Evolutionary conservation across 768 basidiomycete species (phyloP).

Genomic region (Hysterangium stoloniferum): DNA sequence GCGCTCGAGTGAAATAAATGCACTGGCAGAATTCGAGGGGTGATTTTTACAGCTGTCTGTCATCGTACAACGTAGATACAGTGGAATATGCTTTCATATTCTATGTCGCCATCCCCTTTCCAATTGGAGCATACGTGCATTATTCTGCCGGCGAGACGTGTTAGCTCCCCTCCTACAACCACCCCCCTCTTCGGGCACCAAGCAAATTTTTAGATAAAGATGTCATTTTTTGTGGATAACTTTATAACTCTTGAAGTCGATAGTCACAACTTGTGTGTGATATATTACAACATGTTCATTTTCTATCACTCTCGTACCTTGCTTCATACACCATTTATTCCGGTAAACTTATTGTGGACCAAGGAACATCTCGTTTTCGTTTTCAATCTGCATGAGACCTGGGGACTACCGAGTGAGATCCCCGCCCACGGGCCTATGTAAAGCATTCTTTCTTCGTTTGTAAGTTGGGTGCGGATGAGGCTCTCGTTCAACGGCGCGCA

Average conservation of each 20-base stretch:
- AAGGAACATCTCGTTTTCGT: slow-evolving; percentile 74
- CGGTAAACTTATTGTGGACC: slow-evolving; percentile 98
- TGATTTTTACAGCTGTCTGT: no score
- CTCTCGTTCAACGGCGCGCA: slow-evolving; percentile 25
- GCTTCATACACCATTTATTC: slow-evolving; percentile 61
- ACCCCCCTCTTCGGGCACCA: slow-evolving; percentile 52
- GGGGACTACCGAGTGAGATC: slow-evolving; percentile 35
- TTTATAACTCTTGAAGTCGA: no score
- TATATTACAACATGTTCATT: slow-evolving; percentile 88
- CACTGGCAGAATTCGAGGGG: no score
- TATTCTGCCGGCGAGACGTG: slow-evolving; percentile 78
- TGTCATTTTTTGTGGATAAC: background rate
- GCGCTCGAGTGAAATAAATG: no score
- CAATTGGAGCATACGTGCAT: slow-evolving; percentile 88
- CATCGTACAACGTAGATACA: no score
- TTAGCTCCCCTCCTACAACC: slow-evolving; percentile 52
- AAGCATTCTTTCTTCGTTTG: slow-evolving; percentile 33
- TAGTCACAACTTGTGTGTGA: slow-evolving; percentile 24
- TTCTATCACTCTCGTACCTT: slow-evolving; percentile 73
- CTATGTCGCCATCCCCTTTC: slow-evolving; percentile 61
- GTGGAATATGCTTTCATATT: slow-evolving; percentile 98
- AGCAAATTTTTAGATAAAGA: slow-evolving; percentile 63
- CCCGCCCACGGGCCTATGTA: slow-evolving; percentile 28
- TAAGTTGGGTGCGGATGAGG: background rate
- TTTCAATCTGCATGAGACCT: slow-evolving; percentile 42